Conservation (phyloP, 805 yeast genomes). For the Teunomyces aglyptinius region DNA sequence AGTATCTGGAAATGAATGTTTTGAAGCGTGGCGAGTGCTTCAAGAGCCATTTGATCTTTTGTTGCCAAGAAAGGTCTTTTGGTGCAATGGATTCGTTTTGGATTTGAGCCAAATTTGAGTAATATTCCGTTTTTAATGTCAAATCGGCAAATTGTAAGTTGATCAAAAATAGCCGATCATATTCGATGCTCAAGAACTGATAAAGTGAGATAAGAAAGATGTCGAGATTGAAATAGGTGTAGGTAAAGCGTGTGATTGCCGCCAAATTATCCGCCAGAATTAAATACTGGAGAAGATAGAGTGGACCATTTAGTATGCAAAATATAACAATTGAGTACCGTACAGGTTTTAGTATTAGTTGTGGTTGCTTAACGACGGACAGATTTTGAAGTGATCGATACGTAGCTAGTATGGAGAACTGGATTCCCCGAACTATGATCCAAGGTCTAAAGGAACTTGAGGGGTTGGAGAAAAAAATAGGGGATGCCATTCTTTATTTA, state of each 20-base stretch:
- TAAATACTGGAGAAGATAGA: slow-evolving; percentile 1
- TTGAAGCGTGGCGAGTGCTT: slow-evolving; percentile 19
- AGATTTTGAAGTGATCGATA: slow-evolving; percentile 49
- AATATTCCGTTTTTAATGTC: slow-evolving; percentile 8
- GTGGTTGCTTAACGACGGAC: neutral
- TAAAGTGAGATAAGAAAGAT: slow-evolving; percentile 17
- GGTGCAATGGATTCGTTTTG: slow-evolving; percentile 7
- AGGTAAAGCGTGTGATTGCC: slow-evolving; percentile 11
- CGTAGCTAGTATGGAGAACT: slow-evolving; percentile 50
- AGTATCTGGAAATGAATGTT: slow-evolving; percentile 16
- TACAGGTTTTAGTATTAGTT: neutral
- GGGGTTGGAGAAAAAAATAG: slow-evolving; percentile 56
- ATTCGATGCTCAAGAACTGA: slow-evolving; percentile 13
- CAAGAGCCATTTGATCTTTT: slow-evolving; percentile 6
- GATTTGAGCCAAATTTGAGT: slow-evolving; percentile 6
- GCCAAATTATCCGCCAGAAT: neutral
- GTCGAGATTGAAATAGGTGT: slow-evolving; percentile 17
- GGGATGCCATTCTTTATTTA: slow-evolving; percentile 52
- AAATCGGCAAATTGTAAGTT: slow-evolving; percentile 18
- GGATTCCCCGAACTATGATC: slow-evolving; percentile 53
- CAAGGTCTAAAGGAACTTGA: slow-evolving; percentile 51
- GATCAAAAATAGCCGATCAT: slow-evolving; percentile 18
- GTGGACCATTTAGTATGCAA: slow-evolving; percentile 8
- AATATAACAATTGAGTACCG: slow-evolving; percentile 6
- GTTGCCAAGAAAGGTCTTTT: slow-evolving; percentile 2